A percentile compares a stretch with the other conserved stretches of the same genome.
phyloP scores from a whole-genome alignment of 2,329 filamentous ascomycete species.

The Scytalidium sp. region DNA sequence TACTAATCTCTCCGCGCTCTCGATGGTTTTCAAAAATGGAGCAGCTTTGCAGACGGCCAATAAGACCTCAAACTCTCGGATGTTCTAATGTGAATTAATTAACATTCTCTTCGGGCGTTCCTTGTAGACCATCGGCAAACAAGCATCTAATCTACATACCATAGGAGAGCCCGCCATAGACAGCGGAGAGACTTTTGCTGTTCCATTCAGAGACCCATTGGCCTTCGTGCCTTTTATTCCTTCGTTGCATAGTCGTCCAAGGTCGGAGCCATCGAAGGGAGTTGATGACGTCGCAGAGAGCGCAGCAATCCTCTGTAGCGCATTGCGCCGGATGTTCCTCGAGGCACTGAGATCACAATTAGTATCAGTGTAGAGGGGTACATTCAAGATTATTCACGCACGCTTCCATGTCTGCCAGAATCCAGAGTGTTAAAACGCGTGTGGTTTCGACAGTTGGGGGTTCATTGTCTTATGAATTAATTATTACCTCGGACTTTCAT shows the following conservation, averaged over 20 bases:
- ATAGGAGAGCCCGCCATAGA: slow-evolving; percentile 56
- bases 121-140: no score
- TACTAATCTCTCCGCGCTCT: slow-evolving; percentile 76
- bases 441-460: no score
- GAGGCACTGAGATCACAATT: slow-evolving; percentile 28
- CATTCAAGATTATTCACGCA: slow-evolving; percentile 4
- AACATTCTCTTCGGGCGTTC: slow-evolving; percentile 7
- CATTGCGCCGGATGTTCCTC: slow-evolving; percentile 57
- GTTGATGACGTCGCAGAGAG: slow-evolving; percentile 55
- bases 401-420: slow-evolving; percentile 16
- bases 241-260: slow-evolving; percentile 59
- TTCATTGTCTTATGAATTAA: no score
- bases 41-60: slow-evolving; percentile 89
- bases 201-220: slow-evolving; percentile 47
- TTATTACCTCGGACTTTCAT: no score
- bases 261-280: slow-evolving; percentile 59
- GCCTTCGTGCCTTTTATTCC: slow-evolving; percentile 44
- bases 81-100: slow-evolving; percentile 54
- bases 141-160: slow-evolving; percentile 37
- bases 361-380: slow-evolving; percentile 1
- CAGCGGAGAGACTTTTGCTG: slow-evolving; percentile 34
- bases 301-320: slow-evolving; percentile 63
- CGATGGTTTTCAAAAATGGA: slow-evolving; percentile 64
- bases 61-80: slow-evolving; percentile 88
- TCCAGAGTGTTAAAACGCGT: not conserved